These are phyloP conservation scores for Mallotus japonicus DNA, from an alignment of 441 rosid genomes.

Conservation along the genomic window DNA sequence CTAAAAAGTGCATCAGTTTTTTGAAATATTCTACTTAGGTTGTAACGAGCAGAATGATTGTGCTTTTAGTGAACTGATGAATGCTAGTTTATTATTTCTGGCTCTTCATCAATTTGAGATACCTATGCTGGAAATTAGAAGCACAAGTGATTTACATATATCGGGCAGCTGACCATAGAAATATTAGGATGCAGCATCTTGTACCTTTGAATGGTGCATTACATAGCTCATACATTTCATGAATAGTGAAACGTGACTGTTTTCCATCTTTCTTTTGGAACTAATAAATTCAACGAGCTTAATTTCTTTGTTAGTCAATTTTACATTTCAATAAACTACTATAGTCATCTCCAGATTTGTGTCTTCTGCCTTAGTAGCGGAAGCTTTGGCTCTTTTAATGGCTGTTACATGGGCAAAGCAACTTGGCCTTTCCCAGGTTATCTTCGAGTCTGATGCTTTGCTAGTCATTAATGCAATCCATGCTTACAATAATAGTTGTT, in stretches of 20 bases:
- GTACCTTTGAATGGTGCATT: not conserved
- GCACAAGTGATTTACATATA: no score
- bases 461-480: no score
- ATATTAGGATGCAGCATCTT: not conserved
- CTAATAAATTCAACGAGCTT: not conserved
- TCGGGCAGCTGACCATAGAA: not conserved
- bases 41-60: constrained; percentile 1
- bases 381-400: no score
- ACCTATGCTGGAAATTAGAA: no score
- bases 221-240: not conserved
- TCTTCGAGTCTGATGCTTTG: no score
- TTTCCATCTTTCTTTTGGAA: not conserved
- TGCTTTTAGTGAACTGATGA: not conserved
- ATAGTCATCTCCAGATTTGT: no score
- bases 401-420: no score
- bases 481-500: no score
- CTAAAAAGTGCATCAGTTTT: not conserved
- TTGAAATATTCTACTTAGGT: not conserved
- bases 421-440: no score
- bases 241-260: not conserved
- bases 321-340: no score
- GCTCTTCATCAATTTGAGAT: not conserved
- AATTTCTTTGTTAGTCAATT: not conserved
- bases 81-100: not conserved
- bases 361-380: no score